Evolutionary conservation across 2,329 filamentous ascomycete genomes (phyloP), one percentile per base, ranked within the genome.

Genomic region (Sporothrix pallida): DNA sequence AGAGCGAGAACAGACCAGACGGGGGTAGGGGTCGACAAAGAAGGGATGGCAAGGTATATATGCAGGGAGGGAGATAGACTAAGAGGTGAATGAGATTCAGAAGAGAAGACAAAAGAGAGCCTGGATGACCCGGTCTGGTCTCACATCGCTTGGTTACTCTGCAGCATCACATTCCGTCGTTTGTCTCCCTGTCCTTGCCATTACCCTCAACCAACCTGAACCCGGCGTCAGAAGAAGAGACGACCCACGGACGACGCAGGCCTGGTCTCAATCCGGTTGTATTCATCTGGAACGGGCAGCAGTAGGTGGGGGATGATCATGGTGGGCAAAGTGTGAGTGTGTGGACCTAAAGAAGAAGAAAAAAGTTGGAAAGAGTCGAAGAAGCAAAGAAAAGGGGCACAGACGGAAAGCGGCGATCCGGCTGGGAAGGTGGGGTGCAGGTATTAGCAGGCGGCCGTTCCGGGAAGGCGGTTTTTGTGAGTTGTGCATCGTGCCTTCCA

Each of bases 211-310:
- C 52, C 46, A 48, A 26, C 20, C 26, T 48, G 31, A 48, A 26
- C 42, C 26, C 67, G 31, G 69, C 42, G 37, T 54, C 52, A 71
- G 69, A 71, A 31, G 69, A 71, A 46, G 69, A 62, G 69, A 46
- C 20, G 71, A 56, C 60, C 70, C 71, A 68, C 50, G 71, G 62
- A 67, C 50, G 37, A 10, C 31, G 48, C 50, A 37, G 12, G 60
- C 20, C n/a, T 67, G 70, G 71, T 72, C 71, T 48, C 26, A 58
- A 56, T 67, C 62, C 71, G 71, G 62, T 20, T 72, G 31, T 46
- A 58, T 63, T 58, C 12, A 52, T 72, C 71, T 72, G 70, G 69
- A 71, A 71, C 44, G 7, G 10, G 48, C 7, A 20, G 37, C 23
- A n/a, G 56, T 37, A 63, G 44, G 12, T 9, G 52, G 46, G 42